A percentile compares a stretch with the other conserved stretches of the same genome.
These are phyloP conservation scores for Apiospora saccharicola DNA, from an alignment of 2,329 filamentous ascomycete genomes.

Conservation along the genomic window DNA sequence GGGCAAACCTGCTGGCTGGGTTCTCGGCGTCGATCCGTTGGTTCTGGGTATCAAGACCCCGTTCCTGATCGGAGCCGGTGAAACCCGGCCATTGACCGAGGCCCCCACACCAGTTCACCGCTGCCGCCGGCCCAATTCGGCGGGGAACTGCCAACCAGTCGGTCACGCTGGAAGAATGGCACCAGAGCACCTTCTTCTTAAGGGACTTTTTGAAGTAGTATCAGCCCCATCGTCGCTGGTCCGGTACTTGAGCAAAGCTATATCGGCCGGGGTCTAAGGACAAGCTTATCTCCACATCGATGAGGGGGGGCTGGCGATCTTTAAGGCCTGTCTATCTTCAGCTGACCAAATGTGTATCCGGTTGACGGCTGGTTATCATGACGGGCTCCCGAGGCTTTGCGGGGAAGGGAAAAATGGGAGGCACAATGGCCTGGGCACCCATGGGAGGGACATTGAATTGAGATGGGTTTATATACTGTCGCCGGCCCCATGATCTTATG, in stretches of 20 bases:
- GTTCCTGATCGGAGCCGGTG: conserved; percentile 7
- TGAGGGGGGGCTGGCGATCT: not conserved
- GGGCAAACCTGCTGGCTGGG: not conserved
- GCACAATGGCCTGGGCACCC: not conserved
- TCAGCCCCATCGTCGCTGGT: not conserved
- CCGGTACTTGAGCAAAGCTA: not conserved
- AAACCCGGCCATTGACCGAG: conserved; percentile 1
- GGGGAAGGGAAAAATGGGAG: not conserved
- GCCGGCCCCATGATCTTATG: not conserved
- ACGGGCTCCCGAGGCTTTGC: not conserved
- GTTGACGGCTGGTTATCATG: not conserved
- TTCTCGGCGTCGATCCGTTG: not conserved
- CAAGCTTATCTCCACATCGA: not conserved
- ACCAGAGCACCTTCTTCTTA: not conserved
- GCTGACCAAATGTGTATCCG: not conserved
- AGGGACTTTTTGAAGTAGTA: not conserved
- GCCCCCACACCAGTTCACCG: not conserved
- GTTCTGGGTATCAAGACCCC: not conserved
- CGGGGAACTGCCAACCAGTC: not conserved
- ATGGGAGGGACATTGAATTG: not conserved
- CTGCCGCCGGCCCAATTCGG: not conserved
- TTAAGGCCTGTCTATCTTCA: not conserved
- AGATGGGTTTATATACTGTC: not conserved
- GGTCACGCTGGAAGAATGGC: not conserved
- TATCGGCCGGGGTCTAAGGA: not conserved